phyloP scores from a whole-genome alignment of 495 filamentous ascomycete species.

The Filosporella fistucella region DNA sequence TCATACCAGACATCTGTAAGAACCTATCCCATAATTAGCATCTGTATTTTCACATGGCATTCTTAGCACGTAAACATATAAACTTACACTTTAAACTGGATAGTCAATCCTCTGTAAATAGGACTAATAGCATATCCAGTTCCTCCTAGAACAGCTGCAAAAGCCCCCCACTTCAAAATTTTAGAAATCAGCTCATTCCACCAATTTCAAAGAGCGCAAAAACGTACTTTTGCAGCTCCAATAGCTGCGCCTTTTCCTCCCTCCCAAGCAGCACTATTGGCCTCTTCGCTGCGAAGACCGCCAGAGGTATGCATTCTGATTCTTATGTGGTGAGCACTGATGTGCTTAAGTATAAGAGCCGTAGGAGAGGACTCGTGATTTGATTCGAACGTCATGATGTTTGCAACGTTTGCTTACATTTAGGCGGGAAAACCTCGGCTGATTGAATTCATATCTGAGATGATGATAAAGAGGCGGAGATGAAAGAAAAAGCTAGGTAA shows the following conservation, averaged over 20 bases:
- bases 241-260: conserved; percentile 53
- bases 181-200: conserved; percentile 3
- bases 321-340: background rate
- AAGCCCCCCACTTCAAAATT: conserved; percentile 52
- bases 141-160: conserved; percentile 49
- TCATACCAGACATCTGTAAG: conserved; percentile 71
- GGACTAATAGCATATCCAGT: conserved; percentile 58
- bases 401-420: too few relatives aligned
- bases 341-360: background rate
- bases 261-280: conserved; percentile 55
- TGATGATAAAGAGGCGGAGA: too few relatives aligned
- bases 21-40: too few relatives aligned
- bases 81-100: conserved; percentile 84
- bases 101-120: conserved; percentile 74
- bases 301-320: conserved; percentile 17
- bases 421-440: too few relatives aligned
- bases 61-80: background rate
- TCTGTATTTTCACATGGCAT: background rate
- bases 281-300: conserved; percentile 47
- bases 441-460: too few relatives aligned
- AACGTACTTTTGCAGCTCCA: conserved; percentile 52
- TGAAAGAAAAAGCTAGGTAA: too few relatives aligned
- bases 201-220: background rate
- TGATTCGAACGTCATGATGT: too few relatives aligned
- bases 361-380: too few relatives aligned